Evolutionary conservation across 2,329 filamentous ascomycete genomes (phyloP).

Genomic region (Ophioceras dolichostomum): DNA sequence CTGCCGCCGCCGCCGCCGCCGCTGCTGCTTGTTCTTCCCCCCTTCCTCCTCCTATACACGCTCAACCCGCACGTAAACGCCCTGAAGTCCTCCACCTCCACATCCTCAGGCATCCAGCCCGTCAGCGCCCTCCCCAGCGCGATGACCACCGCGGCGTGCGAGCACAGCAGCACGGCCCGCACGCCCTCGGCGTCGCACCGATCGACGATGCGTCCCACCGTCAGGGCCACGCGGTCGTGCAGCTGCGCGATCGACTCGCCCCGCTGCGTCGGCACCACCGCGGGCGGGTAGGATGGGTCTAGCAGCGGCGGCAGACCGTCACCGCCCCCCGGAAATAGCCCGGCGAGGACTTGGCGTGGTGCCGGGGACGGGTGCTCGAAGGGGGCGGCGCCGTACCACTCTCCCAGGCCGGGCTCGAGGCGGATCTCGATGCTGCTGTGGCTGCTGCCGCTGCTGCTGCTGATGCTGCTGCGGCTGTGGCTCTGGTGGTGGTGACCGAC

Average conservation of each 20-base stretch:
- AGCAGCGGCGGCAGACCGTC: too few species aligned
- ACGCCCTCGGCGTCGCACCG: slow-evolving; percentile 60
- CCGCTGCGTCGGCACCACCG: slow-evolving; percentile 54
- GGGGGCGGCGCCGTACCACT: slow-evolving; percentile 83
- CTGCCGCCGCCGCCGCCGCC: slow-evolving; percentile 9
- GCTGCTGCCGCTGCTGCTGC: neutral
- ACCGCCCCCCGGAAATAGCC: slow-evolving; percentile 63
- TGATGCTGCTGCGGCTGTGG: neutral
- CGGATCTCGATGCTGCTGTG: slow-evolving; percentile 27
- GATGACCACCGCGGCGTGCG: slow-evolving; percentile 84
- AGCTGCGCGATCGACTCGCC: slow-evolving; percentile 74
- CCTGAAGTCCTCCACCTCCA: slow-evolving; percentile 65
- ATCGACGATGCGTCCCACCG: slow-evolving; percentile 57
- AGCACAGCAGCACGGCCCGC: slow-evolving; percentile 66
- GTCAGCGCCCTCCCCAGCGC: slow-evolving; percentile 74
- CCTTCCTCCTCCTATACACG: slow-evolving; percentile 34
- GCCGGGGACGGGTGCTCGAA: slow-evolving; percentile 80
- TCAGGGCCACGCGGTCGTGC: slow-evolving; percentile 65
- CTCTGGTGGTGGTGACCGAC: neutral
- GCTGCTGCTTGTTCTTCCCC: slow-evolving; percentile 6
- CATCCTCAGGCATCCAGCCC: slow-evolving; percentile 58
- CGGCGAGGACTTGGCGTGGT: slow-evolving; percentile 44
- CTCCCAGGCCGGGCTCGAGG: slow-evolving; percentile 51
- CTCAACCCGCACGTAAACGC: slow-evolving; percentile 77
- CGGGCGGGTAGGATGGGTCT: slow-evolving; percentile 43